Evolutionary conservation across 1,139 yeast genomes (phyloP).

Genomic region (Spencermartinsiella ligniputridi): DNA sequence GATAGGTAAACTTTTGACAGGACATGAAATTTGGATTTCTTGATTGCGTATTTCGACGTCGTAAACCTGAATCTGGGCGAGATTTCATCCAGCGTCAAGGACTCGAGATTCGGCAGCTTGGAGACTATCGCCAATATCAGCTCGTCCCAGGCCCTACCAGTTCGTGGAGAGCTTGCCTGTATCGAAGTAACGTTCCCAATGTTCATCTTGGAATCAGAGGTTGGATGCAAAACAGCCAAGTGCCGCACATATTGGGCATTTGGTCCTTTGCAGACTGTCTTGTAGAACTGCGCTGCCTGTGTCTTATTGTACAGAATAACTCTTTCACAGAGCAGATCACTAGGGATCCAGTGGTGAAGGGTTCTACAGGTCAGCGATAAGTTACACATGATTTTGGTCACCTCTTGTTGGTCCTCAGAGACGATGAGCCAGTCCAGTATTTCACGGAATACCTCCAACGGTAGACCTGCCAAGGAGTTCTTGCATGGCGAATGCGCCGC

Average conservation of each 20-base stretch:
- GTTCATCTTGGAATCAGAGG: neutral
- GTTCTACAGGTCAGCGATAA: conserved; percentile 15
- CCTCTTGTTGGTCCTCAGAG: neutral
- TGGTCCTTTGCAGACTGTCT: conserved; percentile 12
- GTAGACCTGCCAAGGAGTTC: conserved; percentile 6
- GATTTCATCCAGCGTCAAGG: conserved; percentile 14
- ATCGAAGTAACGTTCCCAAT: conserved; percentile 8
- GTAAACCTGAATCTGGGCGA: conserved; percentile 15
- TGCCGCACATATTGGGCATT: conserved; percentile 1
- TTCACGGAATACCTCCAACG: conserved; percentile 12
- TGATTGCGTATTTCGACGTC: neutral
- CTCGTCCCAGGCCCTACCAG: conserved; percentile 17
- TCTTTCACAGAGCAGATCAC: conserved; percentile 15
- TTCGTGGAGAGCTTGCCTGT: conserved; percentile 6
- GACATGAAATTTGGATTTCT: too few relatives aligned
- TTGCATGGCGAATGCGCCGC: neutral
- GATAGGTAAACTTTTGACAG: conserved; percentile 6
- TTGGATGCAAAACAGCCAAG: conserved; percentile 1
- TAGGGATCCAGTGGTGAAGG: conserved; percentile 9
- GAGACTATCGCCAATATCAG: conserved; percentile 15
- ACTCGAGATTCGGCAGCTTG: conserved; percentile 15
- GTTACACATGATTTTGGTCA: conserved; percentile 11
- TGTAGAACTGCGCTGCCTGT: conserved; percentile 18
- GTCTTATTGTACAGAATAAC: conserved; percentile 14
- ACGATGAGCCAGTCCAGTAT: conserved; percentile 9